These are phyloP conservation scores for Protomyces inouyei DNA, from an alignment of 1,139 yeast species.

Conservation along the genomic window DNA sequence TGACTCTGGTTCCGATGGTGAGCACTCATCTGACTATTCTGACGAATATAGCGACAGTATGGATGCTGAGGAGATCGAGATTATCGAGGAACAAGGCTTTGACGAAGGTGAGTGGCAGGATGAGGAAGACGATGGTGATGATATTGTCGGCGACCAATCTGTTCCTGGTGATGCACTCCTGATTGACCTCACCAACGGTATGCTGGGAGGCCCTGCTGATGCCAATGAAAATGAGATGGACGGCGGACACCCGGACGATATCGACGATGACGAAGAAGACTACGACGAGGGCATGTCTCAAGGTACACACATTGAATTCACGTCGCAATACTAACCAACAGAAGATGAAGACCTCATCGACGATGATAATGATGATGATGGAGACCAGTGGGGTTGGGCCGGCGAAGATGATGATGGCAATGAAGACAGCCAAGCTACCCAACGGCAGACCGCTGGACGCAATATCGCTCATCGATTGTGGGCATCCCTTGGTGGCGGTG, in stretches of 20 bases:
- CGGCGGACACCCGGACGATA: constrained; percentile 41
- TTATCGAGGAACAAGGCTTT: constrained; percentile 3
- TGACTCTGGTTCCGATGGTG: constrained; percentile 33
- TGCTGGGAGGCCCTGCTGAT: neutral
- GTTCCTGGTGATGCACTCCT: neutral
- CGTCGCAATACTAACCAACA: neutral
- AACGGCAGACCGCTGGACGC: constrained; percentile 25
- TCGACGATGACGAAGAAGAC: constrained; percentile 40
- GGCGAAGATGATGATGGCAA: constrained; percentile 9
- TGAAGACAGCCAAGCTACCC: constrained; percentile 27
- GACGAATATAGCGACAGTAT: constrained; percentile 27
- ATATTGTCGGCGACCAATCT: neutral
- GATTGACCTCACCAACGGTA: neutral
- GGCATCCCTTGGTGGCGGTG: constrained; percentile 4
- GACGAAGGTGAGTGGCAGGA: constrained; percentile 20
- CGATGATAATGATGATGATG: constrained; percentile 32
- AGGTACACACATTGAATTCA: neutral
- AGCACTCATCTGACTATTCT: constrained; percentile 31
- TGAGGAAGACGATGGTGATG: constrained; percentile 6
- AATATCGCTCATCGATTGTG: constrained; percentile 7
- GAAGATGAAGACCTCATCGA: constrained; percentile 27
- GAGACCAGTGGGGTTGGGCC: constrained; percentile 33
- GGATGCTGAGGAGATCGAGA: constrained; percentile 15
- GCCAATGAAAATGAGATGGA: constrained; percentile 31
- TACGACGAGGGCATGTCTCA: constrained; percentile 30